These are phyloP conservation scores for Nicotiana obtusifolia DNA, from an alignment of 257 asterid genomes.

Conservation along the genomic window DNA sequence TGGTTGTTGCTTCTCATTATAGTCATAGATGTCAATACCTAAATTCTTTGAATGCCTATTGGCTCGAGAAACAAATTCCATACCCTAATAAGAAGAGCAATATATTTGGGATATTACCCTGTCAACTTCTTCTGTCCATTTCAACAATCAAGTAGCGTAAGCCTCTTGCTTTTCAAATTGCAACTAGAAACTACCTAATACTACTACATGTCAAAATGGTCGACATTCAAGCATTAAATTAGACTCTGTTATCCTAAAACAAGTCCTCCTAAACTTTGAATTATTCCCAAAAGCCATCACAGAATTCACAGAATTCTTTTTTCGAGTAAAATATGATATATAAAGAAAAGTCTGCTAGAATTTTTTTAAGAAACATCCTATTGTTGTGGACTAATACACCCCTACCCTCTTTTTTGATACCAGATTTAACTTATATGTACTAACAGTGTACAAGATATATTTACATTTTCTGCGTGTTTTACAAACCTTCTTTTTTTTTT, in stretches of 20 bases:
- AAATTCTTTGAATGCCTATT: neutral
- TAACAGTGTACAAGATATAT: neutral
- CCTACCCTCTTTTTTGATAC: neutral
- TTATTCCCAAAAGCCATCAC: neutral
- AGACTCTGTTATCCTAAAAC: neutral
- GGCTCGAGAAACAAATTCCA: neutral
- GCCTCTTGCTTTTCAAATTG: neutral
- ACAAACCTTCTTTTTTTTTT: too few relatives aligned
- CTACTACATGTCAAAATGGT: neutral
- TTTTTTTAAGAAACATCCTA: neutral
- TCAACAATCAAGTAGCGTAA: neutral
- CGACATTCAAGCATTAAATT: neutral
- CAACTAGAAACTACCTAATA: neutral
- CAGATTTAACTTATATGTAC: neutral
- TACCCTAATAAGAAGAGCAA: neutral
- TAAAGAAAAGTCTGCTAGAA: neutral
- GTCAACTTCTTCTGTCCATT: neutral
- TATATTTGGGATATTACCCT: neutral
- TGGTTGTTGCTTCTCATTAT: conserved; percentile 8
- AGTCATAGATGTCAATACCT: neutral
- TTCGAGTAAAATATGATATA: too few relatives aligned
- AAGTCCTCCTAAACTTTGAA: neutral
- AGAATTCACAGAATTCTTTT: neutral
- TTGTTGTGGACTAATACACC: neutral
- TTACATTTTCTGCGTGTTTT: neutral